Conservation (phyloP, 495 filamentous ascomycete genomes). For the Hypoxylon intermedium region DNA sequence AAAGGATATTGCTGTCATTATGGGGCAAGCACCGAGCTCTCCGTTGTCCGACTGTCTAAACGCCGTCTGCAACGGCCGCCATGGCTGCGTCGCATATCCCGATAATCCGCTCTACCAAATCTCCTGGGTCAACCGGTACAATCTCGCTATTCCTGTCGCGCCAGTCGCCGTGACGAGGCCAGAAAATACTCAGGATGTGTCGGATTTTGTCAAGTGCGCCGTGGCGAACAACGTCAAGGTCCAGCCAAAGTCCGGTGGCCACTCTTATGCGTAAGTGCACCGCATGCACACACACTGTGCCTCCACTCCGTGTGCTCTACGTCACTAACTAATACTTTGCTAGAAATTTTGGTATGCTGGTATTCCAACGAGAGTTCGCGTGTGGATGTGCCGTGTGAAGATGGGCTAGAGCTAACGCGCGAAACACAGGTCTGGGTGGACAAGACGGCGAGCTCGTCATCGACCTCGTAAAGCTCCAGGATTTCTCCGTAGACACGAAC, state of each 20-base stretch:
- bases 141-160: slow-evolving; percentile 65
- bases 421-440: slow-evolving; percentile 61
- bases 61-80: slow-evolving; percentile 48
- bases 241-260: slow-evolving; percentile 74
- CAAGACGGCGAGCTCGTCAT: slow-evolving; percentile 64
- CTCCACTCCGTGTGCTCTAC: background rate
- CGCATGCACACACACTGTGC: background rate
- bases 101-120: slow-evolving; percentile 48
- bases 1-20: slow-evolving; percentile 30
- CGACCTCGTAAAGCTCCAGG: slow-evolving; percentile 62
- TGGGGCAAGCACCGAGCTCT: slow-evolving; percentile 41
- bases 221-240: slow-evolving; percentile 62
- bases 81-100: slow-evolving; percentile 52
- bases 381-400: background rate
- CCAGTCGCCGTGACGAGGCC: slow-evolving; percentile 72
- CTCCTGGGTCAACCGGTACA: slow-evolving; percentile 62
- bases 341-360: slow-evolving; percentile 47
- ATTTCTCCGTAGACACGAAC: slow-evolving; percentile 59
- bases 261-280: slow-evolving; percentile 65
- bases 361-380: background rate
- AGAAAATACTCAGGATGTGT: slow-evolving; percentile 61
- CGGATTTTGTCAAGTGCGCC: slow-evolving; percentile 66
- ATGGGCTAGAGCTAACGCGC: slow-evolving; percentile 27
- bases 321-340: slow-evolving; percentile 22
- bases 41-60: slow-evolving; percentile 50